These are phyloP conservation scores for Phytopythium vexans DNA, from an alignment of 352 stramenopile genomes.

Conservation along the genomic window DNA sequence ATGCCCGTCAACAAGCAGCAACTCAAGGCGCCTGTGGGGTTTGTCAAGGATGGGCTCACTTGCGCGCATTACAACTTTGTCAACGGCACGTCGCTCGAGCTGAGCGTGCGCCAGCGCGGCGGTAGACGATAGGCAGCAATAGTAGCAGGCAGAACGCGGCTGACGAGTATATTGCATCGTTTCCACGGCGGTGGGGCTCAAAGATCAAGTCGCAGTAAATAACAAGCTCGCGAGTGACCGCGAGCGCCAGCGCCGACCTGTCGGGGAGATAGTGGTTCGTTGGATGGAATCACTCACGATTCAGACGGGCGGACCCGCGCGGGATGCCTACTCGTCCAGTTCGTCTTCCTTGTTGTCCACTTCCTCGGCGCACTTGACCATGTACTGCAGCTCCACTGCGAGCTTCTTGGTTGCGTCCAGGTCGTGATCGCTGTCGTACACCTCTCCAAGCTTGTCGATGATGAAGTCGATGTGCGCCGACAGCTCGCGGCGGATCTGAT, in stretches of 20 bases:
- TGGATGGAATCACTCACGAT: too few relatives aligned
- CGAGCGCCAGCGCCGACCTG: too few relatives aligned
- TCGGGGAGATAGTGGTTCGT: too few relatives aligned
- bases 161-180: too few relatives aligned
- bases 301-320: not conserved
- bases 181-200: too few relatives aligned
- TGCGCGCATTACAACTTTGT: conserved; percentile 88
- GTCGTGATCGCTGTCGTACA: conserved; percentile 74
- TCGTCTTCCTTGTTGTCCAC: conserved; percentile 74
- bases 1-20: conserved; percentile 97
- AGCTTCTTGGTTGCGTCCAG: conserved; percentile 69
- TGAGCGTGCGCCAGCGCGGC: conserved; percentile 80
- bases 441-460: conserved; percentile 66
- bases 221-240: too few relatives aligned
- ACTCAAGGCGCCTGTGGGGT: conserved; percentile 89
- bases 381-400: conserved; percentile 81
- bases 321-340: conserved; percentile 43
- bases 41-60: conserved; percentile 89
- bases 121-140: conserved; percentile 44
- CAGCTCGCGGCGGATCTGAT: conserved; percentile 58
- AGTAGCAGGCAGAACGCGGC: not conserved
- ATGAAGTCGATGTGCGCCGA: conserved; percentile 68
- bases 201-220: too few relatives aligned
- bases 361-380: conserved; percentile 84
- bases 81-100: conserved; percentile 61